phyloP scores from a whole-genome alignment of 768 basidiomycete genomes.

The Trametes gibbosa region DNA sequence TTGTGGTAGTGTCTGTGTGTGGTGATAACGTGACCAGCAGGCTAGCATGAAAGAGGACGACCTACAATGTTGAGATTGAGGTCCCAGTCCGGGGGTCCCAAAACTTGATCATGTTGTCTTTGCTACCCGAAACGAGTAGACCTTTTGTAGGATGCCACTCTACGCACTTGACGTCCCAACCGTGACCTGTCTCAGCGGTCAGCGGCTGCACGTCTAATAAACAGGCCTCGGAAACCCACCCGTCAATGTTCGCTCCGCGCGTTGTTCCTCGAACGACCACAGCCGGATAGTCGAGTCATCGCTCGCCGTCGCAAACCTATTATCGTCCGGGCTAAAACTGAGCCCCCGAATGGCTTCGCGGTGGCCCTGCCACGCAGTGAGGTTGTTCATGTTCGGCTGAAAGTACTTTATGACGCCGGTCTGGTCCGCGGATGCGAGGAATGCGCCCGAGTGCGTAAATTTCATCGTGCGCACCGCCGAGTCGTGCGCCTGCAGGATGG shows the following conservation, averaged over 20 bases:
- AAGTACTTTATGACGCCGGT: constrained; percentile 97
- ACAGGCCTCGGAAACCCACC: constrained; percentile 40
- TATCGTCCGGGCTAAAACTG: constrained; percentile 90
- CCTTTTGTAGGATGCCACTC: constrained; percentile 99
- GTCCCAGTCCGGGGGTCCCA: constrained; percentile 98
- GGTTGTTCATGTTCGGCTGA: constrained; percentile 98
- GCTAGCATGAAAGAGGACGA: constrained; percentile 1
- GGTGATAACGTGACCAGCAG: background rate
- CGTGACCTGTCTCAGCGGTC: constrained; percentile 65
- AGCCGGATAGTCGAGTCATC: constrained; percentile 94
- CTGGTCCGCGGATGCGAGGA: constrained; percentile 91
- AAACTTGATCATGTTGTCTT: constrained; percentile 98
- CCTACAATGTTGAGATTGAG: constrained; percentile 85
- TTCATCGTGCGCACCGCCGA: constrained; percentile 85
- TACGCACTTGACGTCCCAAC: constrained; percentile 98
- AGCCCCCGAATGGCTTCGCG: constrained; percentile 92
- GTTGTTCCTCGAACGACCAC: constrained; percentile 91
- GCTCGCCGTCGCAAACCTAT: constrained; percentile 89
- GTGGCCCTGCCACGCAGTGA: constrained; percentile 93
- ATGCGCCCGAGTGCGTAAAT: constrained; percentile 92
- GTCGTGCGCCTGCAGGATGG: constrained; percentile 98
- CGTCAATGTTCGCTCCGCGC: constrained; percentile 84
- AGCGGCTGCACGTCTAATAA: background rate
- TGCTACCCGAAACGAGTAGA: constrained; percentile 89
- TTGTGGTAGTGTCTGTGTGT: constrained; percentile 85